A percentile compares a stretch with the other conserved stretches of the same genome.
These are phyloP conservation scores for Metschnikowia shivogae DNA, from an alignment of 805 yeast genomes.

Conservation along the genomic window DNA sequence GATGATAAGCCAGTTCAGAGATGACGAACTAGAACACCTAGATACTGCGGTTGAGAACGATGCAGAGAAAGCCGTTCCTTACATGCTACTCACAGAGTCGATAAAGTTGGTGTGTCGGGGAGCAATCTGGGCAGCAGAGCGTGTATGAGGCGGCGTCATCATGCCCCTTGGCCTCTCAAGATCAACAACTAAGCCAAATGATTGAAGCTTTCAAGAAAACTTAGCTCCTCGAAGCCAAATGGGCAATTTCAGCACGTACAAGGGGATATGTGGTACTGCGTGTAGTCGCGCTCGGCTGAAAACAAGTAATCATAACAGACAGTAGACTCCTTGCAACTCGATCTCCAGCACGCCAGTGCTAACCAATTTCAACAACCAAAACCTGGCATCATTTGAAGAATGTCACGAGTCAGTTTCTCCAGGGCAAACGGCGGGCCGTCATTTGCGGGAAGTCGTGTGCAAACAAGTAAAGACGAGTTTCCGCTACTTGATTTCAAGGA, in stretches of 20 bases:
- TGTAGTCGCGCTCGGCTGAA: constrained; percentile 2
- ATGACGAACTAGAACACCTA: constrained; percentile 91
- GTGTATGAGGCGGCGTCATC: constrained; percentile 43
- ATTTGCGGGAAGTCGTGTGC: constrained; percentile 2
- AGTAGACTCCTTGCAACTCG: constrained; percentile 1
- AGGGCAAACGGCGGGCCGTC: constrained; percentile 5
- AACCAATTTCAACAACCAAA: not conserved
- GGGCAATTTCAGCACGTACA: too few species aligned
- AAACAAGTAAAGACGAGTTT: constrained; percentile 43
- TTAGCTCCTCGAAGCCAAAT: too few species aligned
- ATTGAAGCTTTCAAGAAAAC: too few species aligned
- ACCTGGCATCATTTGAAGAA: not conserved
- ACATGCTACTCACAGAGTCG: constrained; percentile 80
- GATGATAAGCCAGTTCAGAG: constrained; percentile 73
- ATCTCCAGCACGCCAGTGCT: not conserved
- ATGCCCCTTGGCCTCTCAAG: not conserved
- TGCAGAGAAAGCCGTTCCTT: constrained; percentile 90
- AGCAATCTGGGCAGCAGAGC: constrained; percentile 92
- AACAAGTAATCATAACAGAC: constrained; percentile 2
- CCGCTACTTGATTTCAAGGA: constrained; percentile 61
- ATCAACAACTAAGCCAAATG: not conserved
- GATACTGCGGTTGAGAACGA: constrained; percentile 91
- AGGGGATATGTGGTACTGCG: not conserved
- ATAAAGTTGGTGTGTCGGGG: constrained; percentile 77
- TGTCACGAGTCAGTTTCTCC: constrained; percentile 9